Evolutionary conservation across 306 rosid genomes (phyloP).

Genomic region (Oxytropis ochrocephala): DNA sequence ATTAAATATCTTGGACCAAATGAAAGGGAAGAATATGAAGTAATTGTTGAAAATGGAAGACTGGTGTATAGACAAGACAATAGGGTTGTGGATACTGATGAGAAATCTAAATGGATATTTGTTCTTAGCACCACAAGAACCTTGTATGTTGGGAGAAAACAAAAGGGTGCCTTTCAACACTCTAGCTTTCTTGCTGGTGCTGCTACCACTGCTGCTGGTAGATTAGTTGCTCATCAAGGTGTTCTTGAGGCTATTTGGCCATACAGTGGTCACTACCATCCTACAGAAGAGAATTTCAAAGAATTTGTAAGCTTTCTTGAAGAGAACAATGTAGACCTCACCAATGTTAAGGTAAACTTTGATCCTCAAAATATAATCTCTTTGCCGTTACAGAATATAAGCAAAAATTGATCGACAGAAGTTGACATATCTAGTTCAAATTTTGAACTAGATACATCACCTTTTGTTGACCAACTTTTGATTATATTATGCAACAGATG

Average conservation of each 20-base stretch:
- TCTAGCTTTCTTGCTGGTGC: slow-evolving; percentile 89
- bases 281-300: slow-evolving; percentile 82
- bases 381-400: too few species aligned
- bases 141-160: slow-evolving; percentile 72
- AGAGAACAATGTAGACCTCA: slow-evolving; percentile 74
- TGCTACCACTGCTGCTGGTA: slow-evolving; percentile 91
- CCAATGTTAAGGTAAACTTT: slow-evolving; percentile 65
- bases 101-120: slow-evolving; percentile 82
- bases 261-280: slow-evolving; percentile 91
- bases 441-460: too few species aligned
- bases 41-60: slow-evolving; percentile 61
- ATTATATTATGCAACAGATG: too few species aligned
- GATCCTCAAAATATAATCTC: background rate
- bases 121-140: slow-evolving; percentile 79
- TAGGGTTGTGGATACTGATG: slow-evolving; percentile 41
- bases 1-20: slow-evolving; percentile 81
- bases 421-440: too few species aligned
- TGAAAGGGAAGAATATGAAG: slow-evolving; percentile 76
- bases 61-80: slow-evolving; percentile 46
- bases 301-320: slow-evolving; percentile 72
- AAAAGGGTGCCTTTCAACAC: slow-evolving; percentile 81
- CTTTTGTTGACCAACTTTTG: too few species aligned
- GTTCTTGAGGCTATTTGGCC: slow-evolving; percentile 93
- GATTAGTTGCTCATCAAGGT: slow-evolving; percentile 71
- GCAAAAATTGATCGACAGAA: too few species aligned